A percentile compares a stretch with the other conserved stretches of the same genome.
Evolutionary conservation across 345 rosid genomes (phyloP).

Genomic region (Reutealis trisperma): DNA sequence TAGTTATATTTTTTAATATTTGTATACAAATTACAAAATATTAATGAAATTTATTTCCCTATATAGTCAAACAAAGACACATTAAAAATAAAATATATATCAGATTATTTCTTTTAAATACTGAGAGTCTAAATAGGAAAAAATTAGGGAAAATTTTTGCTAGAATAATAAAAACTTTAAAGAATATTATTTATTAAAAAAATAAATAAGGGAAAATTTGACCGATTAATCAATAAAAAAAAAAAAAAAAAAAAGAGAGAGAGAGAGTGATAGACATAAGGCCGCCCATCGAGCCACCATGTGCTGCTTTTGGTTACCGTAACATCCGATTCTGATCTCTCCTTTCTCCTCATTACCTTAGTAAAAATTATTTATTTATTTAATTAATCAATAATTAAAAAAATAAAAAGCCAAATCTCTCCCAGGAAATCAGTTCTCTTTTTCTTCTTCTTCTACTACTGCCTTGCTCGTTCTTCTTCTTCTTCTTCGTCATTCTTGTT

Average conservation of each 20-base stretch:
- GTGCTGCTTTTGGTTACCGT: slow-evolving; percentile 21
- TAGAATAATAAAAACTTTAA: too few species aligned
- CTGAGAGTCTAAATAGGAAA: too few species aligned
- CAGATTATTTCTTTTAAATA: too few species aligned
- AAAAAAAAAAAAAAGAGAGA: neutral
- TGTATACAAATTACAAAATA: too few species aligned
- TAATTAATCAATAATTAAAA: neutral
- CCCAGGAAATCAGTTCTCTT: too few species aligned
- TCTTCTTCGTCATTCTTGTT: neutral
- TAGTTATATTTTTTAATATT: too few species aligned
- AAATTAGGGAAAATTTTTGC: too few species aligned
- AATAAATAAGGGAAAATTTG: too few species aligned
- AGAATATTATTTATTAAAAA: too few species aligned
- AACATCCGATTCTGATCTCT: slow-evolving; percentile 24
- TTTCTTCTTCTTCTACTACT: neutral
- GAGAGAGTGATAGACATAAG: slow-evolving; percentile 14
- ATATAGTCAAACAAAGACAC: too few species aligned
- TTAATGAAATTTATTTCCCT: too few species aligned
- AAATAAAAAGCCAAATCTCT: slow-evolving; percentile 22
- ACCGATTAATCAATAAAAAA: neutral
- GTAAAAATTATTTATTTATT: neutral
- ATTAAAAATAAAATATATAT: too few species aligned
- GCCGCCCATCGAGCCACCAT: slow-evolving; percentile 27
- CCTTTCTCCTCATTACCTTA: neutral
- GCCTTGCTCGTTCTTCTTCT: neutral